Conservation (phyloP, 2,329 filamentous ascomycete species). For the Alternaria alternata region DNA sequence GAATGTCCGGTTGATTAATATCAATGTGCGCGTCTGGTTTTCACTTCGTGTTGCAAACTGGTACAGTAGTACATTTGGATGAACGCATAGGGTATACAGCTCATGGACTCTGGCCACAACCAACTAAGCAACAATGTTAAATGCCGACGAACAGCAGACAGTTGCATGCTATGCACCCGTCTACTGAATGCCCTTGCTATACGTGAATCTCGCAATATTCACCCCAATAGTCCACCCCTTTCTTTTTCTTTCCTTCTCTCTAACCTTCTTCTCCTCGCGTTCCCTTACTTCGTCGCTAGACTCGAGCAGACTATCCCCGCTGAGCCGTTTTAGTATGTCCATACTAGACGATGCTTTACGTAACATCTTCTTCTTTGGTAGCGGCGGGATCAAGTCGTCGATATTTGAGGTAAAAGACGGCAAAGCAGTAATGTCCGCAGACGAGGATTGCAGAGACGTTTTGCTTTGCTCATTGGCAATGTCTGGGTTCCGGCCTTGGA, state of each 20-base stretch:
- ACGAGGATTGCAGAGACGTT: not conserved
- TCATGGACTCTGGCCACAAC: not conserved
- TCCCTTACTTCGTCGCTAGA: conserved; percentile 13
- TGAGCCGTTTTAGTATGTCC: not conserved
- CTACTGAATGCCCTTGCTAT: conserved; percentile 38
- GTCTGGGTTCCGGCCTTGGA: not conserved
- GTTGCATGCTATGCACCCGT: conserved; percentile 17
- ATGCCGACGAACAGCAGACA: not conserved
- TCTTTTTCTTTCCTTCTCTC: conserved; percentile 32
- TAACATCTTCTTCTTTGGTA: not conserved
- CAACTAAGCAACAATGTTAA: not conserved
- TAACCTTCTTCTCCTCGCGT: conserved; percentile 14
- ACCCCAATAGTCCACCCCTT: conserved; percentile 43
- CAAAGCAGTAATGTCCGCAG: not conserved
- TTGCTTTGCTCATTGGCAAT: not conserved
- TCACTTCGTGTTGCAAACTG: not conserved
- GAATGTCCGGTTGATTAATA: not conserved
- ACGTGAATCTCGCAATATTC: conserved; percentile 25
- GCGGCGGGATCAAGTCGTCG: conserved; percentile 12
- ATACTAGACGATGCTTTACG: not conserved
- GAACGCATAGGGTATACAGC: not conserved
- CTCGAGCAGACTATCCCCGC: conserved; percentile 13
- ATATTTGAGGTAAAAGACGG: not conserved
- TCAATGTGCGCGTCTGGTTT: not conserved
- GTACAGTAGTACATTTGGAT: not conserved